Evolutionary conservation across 192 early-diverging fungal species (phyloP), one percentile per base, ranked within the genome.

Genomic region (Coemansia sp.): DNA sequence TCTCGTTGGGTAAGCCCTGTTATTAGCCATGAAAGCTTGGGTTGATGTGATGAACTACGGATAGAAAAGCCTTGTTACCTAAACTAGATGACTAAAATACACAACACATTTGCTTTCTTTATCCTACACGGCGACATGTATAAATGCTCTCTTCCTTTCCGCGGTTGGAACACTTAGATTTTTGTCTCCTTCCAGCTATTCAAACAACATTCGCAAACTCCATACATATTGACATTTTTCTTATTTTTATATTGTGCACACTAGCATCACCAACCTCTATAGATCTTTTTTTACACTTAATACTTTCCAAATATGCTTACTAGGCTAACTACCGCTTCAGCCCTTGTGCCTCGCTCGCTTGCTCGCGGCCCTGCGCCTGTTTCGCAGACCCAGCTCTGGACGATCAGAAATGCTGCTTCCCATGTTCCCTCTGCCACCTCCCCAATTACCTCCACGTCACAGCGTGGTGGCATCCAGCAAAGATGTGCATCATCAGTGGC

Each of bases 401-500:
- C 23, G 48, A 51, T 51, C 8, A 16, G 21, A 9, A 26, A 26
- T 51, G 48, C 23, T 10, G 48, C 25, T 7, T 26, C 48, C n/a
- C 43, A 46, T 23, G 39, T 15, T 40, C 7, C 9, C 39, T n/a
- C n/a, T n/a, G n/a, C n/a, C n/a, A n/a, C n/a, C n/a, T 7, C n/a
- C 23, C 48, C 23, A 25, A 13, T 51, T 26, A 33, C 55, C 4
- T 57, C 55, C 30, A 57, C 55, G 30, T 31, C 55, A 57, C 31
- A 20, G n/a, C 28, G 25, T 31, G 25, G 25, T 31, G 25, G 55
- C 16, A 33, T 57, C 55, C 55, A 57, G 18, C 28, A 57, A 34
- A 57, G 55, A 57, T 21, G 25, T 34, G 55, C 55, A 34, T 57
- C 55, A n/a, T 57, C 55, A 57, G 55, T 30, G 15, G 30, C 55